Evolutionary conservation across 2,329 filamentous ascomycete genomes (phyloP).

Genomic region (Harringtonia aguacate): DNA sequence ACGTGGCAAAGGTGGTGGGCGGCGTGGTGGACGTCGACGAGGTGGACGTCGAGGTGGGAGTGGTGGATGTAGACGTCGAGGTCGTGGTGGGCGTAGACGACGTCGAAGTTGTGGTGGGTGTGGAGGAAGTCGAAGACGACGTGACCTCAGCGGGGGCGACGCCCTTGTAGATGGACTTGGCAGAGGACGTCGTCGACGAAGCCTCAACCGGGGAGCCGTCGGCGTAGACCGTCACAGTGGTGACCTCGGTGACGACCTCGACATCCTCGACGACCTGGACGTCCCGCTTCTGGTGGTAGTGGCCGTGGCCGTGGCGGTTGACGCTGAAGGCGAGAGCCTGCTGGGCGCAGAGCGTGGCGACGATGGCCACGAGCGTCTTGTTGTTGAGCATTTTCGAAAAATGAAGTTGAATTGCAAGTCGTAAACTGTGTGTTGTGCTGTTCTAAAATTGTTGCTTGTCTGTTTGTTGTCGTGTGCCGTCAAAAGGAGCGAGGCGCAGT

Average conservation of each 20-base stretch:
- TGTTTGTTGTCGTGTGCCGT: background rate
- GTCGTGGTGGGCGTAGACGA: constrained; percentile 2
- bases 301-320: constrained; percentile 29
- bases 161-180: constrained; percentile 12
- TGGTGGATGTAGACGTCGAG: background rate
- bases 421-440: constrained; percentile 12
- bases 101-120: constrained; percentile 4
- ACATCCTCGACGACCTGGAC: constrained; percentile 20
- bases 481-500: background rate
- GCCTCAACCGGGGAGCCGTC: constrained; percentile 11
- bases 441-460: background rate
- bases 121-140: background rate
- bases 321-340: constrained; percentile 30
- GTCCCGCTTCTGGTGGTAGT: constrained; percentile 21
- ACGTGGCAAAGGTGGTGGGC: constrained; percentile 8
- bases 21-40: constrained; percentile 3
- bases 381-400: constrained; percentile 9
- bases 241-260: constrained; percentile 25
- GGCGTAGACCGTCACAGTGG: constrained; percentile 31
- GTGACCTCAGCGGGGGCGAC: constrained; percentile 3
- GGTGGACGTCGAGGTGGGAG: background rate
- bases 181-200: constrained; percentile 4
- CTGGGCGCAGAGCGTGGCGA: constrained; percentile 31
- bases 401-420: background rate
- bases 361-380: constrained; percentile 24